phyloP scores from a whole-genome alignment of 2,329 filamentous ascomycete species.

The Pochonia chlamydosporia region DNA sequence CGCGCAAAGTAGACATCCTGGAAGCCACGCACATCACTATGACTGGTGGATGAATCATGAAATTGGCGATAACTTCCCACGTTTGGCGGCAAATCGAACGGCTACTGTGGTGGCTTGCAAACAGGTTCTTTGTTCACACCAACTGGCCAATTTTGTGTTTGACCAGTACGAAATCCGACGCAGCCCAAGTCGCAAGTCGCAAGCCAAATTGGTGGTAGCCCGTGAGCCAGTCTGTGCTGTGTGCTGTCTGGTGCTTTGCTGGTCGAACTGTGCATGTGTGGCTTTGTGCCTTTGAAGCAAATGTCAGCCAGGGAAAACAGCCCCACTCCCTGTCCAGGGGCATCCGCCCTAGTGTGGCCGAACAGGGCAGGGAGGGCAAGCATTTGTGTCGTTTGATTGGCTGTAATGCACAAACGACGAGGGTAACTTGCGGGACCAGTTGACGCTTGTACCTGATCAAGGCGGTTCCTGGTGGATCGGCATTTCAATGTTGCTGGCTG shows the following conservation, averaged over 20 bases:
- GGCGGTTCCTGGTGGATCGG: neutral
- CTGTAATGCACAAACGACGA: neutral
- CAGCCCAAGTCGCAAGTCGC: neutral
- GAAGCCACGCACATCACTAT: too few species aligned
- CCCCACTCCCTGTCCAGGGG: neutral
- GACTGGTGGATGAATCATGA: too few species aligned
- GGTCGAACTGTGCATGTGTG: too few species aligned
- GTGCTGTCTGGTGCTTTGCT: too few species aligned
- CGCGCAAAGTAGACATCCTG: too few species aligned
- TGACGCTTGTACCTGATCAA: constrained; percentile 1
- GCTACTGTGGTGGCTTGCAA: too few species aligned
- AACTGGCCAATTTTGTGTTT: neutral
- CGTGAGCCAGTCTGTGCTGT: too few species aligned
- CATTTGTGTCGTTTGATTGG: neutral
- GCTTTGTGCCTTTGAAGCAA: too few species aligned
- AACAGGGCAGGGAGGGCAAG: neutral
- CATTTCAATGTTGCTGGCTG: neutral
- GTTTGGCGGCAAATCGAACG: too few species aligned
- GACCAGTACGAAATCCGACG: neutral
- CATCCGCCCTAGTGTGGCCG: neutral
- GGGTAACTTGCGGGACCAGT: neutral
- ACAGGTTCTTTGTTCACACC: neutral
- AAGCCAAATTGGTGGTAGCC: neutral
- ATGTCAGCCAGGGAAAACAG: neutral
- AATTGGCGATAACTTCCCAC: too few species aligned